Base-by-base conservation (phyloP, 2,329 filamentous ascomycete genomes). In the Colletotrichum plurivorum region DNA sequence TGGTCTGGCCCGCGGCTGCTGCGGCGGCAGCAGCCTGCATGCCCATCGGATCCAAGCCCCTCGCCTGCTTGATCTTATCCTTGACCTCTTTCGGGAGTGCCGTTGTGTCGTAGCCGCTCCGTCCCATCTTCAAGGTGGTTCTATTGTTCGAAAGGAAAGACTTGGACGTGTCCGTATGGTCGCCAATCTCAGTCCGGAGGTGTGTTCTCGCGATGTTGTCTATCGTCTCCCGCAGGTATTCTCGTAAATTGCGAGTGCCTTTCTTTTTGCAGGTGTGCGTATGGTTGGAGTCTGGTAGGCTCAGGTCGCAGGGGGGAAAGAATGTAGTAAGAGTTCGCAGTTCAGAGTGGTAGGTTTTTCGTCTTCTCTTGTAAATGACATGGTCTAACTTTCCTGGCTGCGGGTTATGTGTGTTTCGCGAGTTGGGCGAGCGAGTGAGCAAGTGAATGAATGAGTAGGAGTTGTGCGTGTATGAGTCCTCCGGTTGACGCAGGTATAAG, bases 41-140 rank as follows among this genome's bases (percentile, higher is more conserved):
- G 4, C 18, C 45, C 45, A 18, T 18, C 16, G 6, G 4, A 9
- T 6, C 45, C 16, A 10, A 5, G 15, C 15, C 45, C 45, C 9
- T 18, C 16, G 18, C 12, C 46, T 8, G 46, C 46, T 13, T 10
- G 41, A 55, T 46, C 2, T 60, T 53, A n/a, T 31, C 5, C 25
- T 45, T 41, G n/a, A 45, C 36, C 39, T 46, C 20, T 12, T 41
- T 55, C 39, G 45, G 49, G 46, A 71, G 36, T 2, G 39, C 55
- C 10, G 68, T 71, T 3, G 49, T 65, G 39, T 71, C 68, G 48
- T 71, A 71, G 7, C 68, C 68, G 51, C 63, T 60, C 22, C 70
- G 68, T 45, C 70, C 70, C 70, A 71, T 71, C 18, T 25, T 46
- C 15, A 2, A 43, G 27, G 43, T 22, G 20, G 18, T 46, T n/a